These are phyloP conservation scores for Penicillium polonicum DNA, from an alignment of 2,329 filamentous ascomycete genomes.

Conservation along the genomic window DNA sequence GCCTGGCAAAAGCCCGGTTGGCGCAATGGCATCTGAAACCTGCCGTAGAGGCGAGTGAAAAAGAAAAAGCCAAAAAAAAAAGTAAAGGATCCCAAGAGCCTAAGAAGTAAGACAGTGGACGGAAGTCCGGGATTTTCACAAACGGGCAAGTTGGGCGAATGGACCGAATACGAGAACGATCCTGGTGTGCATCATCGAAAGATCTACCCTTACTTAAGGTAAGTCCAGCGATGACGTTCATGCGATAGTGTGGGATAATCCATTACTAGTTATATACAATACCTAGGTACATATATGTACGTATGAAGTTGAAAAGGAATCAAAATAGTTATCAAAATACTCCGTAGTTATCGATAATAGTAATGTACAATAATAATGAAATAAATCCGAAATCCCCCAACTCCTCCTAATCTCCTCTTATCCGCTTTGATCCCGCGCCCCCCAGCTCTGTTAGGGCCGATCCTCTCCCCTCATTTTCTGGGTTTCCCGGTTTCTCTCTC, in stretches of 20 bases:
- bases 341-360: no score
- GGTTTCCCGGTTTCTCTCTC: slow-evolving; percentile 21
- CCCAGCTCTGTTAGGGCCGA: slow-evolving; percentile 11
- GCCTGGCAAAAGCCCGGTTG: no score
- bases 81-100: not conserved
- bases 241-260: not conserved
- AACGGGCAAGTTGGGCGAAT: not conserved
- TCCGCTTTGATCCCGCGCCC: slow-evolving; percentile 21
- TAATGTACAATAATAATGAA: not conserved
- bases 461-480: slow-evolving; percentile 26
- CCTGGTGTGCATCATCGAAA: not conserved
- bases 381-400: not conserved
- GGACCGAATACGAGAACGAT: slow-evolving; percentile 4
- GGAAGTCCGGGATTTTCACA: not conserved
- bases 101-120: not conserved
- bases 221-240: not conserved
- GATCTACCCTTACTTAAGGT: not conserved
- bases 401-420: slow-evolving; percentile 8
- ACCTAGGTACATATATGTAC: no score
- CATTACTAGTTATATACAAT: no score
- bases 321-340: no score
- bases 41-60: not conserved
- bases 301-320: no score
- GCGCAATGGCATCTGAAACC: no score
- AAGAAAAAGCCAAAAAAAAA: not conserved